These are phyloP conservation scores for Coccomyxa sp. DNA, from an alignment of 139 green algal species.

Conservation along the genomic window DNA sequence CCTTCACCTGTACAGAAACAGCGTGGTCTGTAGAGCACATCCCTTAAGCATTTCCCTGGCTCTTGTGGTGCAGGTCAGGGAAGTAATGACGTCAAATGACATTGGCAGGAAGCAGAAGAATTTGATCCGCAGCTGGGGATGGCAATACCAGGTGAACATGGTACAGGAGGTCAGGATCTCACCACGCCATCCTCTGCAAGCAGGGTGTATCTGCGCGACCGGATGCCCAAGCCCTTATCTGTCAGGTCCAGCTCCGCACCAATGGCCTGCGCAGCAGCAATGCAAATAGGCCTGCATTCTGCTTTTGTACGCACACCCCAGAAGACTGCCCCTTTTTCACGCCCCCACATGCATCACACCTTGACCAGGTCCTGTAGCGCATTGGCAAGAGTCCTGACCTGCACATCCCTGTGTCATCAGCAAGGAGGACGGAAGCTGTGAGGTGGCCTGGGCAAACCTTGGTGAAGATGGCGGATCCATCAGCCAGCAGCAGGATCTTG, in stretches of 20 bases:
- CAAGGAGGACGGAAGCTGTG: not conserved
- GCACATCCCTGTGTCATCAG: not conserved
- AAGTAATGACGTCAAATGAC: too few species aligned
- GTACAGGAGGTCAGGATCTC: conserved; percentile 4
- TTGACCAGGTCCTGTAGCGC: not conserved
- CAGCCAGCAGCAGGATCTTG: conserved; percentile 94
- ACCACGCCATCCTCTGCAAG: conserved; percentile 85
- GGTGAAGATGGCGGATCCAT: conserved; percentile 81
- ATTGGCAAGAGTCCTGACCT: too few species aligned
- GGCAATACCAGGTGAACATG: too few species aligned
- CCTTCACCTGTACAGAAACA: conserved; percentile 23
- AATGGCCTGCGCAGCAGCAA: conserved; percentile 54
- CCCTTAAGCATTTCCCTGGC: too few species aligned
- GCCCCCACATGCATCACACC: not conserved
- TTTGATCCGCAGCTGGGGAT: too few species aligned
- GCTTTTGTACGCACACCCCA: too few species aligned
- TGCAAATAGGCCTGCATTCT: too few species aligned
- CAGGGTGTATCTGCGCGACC: conserved; percentile 86
- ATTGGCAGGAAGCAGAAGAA: too few species aligned
- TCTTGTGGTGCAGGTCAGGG: too few species aligned
- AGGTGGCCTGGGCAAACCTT: conserved; percentile 30
- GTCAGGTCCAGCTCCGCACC: conserved; percentile 87
- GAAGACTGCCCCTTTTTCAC: not conserved
- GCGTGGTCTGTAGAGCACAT: too few species aligned
- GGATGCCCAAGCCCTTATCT: conserved; percentile 89